Evolutionary conservation across 1,284 basidiomycete genomes (phyloP).

Genomic region (Ustilago lituana): DNA sequence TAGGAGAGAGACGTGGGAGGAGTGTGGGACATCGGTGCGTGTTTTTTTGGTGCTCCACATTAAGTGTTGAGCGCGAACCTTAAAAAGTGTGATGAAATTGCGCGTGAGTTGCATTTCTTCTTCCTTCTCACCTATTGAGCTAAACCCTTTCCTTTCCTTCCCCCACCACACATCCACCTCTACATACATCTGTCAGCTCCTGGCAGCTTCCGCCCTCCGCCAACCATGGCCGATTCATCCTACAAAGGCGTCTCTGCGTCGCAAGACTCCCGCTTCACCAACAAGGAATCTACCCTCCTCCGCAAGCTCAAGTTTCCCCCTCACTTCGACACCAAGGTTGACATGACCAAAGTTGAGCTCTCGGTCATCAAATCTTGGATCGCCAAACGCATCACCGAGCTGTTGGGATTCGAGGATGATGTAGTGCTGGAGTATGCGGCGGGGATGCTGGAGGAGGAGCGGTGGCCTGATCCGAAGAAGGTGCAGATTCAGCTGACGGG

Average conservation of each 20-base stretch:
- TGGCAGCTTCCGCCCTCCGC: no score
- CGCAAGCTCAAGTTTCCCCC: conserved; percentile 87
- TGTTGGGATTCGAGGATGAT: conserved; percentile 94
- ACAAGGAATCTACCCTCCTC: conserved; percentile 90
- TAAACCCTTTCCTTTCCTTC: no score
- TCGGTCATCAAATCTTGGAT: conserved; percentile 84
- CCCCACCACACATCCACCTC: neutral
- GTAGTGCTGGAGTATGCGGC: conserved; percentile 95
- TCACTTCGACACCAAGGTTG: conserved; percentile 77
- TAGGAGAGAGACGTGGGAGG: no score
- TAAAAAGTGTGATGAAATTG: no score
- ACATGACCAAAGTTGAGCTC: conserved; percentile 92
- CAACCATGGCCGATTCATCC: conserved; percentile 45
- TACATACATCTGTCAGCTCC: neutral
- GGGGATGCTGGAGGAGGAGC: conserved; percentile 87
- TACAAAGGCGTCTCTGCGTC: conserved; percentile 52
- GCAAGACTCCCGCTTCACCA: conserved; percentile 78
- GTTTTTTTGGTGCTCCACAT: no score
- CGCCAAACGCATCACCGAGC: conserved; percentile 85
- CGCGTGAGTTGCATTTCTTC: no score
- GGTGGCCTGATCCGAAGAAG: conserved; percentile 89
- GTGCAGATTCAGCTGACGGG: conserved; percentile 95
- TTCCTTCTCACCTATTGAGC: no score
- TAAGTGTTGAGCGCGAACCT: no score
- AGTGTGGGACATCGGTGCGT: no score